Evolutionary conservation across 2,329 filamentous ascomycete species (phyloP).

Genomic region (Monosporascus sp.): DNA sequence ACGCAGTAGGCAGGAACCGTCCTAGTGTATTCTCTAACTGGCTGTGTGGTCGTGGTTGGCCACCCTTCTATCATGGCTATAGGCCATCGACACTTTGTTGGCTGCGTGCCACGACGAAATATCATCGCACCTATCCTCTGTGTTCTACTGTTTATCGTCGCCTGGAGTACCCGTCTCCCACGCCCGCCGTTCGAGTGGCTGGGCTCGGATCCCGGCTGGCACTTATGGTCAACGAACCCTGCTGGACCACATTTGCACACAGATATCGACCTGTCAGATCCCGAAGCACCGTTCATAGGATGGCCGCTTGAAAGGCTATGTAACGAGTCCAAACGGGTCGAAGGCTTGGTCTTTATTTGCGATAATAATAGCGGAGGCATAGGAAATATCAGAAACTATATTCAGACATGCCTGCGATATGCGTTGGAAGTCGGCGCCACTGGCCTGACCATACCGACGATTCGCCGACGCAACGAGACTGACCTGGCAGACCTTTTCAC

Average conservation of each 20-base stretch:
- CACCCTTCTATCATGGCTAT: slow-evolving; percentile 17
- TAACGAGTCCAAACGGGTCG: slow-evolving; percentile 34
- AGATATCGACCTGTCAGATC: slow-evolving; percentile 30
- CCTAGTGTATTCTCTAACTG: too few species aligned
- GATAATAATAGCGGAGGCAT: slow-evolving; percentile 47
- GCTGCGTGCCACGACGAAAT: slow-evolving; percentile 27
- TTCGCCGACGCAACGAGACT: slow-evolving; percentile 36
- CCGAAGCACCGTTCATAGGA: slow-evolving; percentile 36
- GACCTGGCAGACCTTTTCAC: slow-evolving; percentile 38
- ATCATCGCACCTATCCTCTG: slow-evolving; percentile 21
- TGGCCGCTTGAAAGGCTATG: slow-evolving; percentile 41
- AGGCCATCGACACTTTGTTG: slow-evolving; percentile 18
- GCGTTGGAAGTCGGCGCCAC: slow-evolving; percentile 42
- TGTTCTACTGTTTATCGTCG: slow-evolving; percentile 22
- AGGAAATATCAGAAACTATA: slow-evolving; percentile 45
- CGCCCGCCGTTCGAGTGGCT: slow-evolving; percentile 15
- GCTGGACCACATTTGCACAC: slow-evolving; percentile 3
- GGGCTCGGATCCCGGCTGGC: slow-evolving; percentile 2
- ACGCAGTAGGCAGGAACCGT: too few species aligned
- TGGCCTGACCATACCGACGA: slow-evolving; percentile 38
- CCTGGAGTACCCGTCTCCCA: slow-evolving; percentile 23
- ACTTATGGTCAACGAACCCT: not conserved
- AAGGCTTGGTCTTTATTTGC: slow-evolving; percentile 40
- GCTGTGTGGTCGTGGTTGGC: not conserved
- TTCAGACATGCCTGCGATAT: slow-evolving; percentile 44